Conservation (phyloP, 2,329 filamentous ascomycete genomes). For the Malbranchea cinnamomea region DNA sequence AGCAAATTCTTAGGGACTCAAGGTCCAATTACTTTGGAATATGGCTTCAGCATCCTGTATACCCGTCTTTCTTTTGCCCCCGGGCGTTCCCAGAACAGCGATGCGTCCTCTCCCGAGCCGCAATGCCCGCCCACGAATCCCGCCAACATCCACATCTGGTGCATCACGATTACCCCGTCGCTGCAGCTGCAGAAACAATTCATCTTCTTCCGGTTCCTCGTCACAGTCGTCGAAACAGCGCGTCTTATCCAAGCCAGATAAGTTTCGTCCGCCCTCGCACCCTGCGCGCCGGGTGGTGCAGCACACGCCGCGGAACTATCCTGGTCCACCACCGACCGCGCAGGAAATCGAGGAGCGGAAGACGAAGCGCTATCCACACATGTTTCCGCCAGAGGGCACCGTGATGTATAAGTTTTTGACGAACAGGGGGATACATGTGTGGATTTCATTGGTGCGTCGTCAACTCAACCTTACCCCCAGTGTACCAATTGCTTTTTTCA, state of each 20-base stretch:
- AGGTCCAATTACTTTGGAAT: too few species aligned
- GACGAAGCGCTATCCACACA: slow-evolving; percentile 65
- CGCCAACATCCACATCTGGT: slow-evolving; percentile 3
- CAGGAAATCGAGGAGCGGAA: slow-evolving; percentile 53
- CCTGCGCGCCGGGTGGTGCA: slow-evolving; percentile 50
- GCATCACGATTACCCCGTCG: slow-evolving; percentile 10
- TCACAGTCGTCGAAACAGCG: slow-evolving; percentile 15
- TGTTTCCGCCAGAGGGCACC: slow-evolving; percentile 72
- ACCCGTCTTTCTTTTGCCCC: slow-evolving; percentile 53
- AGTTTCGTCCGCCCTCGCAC: slow-evolving; percentile 87
- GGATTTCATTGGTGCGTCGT: slow-evolving; percentile 61
- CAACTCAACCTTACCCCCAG: neutral
- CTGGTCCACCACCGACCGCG: slow-evolving; percentile 51
- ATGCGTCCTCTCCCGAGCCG: slow-evolving; percentile 24
- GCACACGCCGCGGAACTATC: slow-evolving; percentile 48
- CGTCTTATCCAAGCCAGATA: slow-evolving; percentile 71
- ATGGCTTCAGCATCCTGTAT: slow-evolving; percentile 26
- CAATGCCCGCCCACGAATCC: slow-evolving; percentile 10
- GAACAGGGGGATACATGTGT: slow-evolving; percentile 59
- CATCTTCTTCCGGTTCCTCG: slow-evolving; percentile 10
- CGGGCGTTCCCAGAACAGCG: too few species aligned
- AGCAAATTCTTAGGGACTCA: too few species aligned
- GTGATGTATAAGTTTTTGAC: slow-evolving; percentile 76
- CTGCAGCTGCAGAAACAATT: slow-evolving; percentile 11
- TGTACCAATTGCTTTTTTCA: too few species aligned